Conservation (phyloP, 2,329 filamentous ascomycete species). For the Fusarium marasasianum region DNA sequence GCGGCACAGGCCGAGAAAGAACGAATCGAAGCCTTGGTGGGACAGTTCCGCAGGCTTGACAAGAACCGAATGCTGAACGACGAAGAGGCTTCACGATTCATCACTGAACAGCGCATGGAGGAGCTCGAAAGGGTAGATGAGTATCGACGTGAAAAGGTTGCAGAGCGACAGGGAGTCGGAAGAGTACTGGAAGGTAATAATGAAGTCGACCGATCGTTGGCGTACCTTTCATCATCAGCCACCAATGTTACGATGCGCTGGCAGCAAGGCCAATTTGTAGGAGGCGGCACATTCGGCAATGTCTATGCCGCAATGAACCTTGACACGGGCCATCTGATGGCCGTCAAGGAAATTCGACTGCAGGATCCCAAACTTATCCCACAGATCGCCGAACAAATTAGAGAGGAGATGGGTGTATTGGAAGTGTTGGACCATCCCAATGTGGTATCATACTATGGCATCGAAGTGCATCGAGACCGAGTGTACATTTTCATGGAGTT, state of each 20-base stretch:
- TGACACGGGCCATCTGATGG: conserved; percentile 96
- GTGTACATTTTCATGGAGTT: conserved; percentile 99
- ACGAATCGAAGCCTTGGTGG: conserved; percentile 80
- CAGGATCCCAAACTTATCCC: conserved; percentile 97
- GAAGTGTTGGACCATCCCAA: conserved; percentile 97
- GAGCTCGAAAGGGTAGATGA: conserved; percentile 82
- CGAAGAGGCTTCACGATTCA: conserved; percentile 80
- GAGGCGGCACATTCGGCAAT: conserved; percentile 95
- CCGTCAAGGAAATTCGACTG: conserved; percentile 96
- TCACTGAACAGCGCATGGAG: conserved; percentile 78
- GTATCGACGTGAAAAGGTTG: conserved; percentile 78
- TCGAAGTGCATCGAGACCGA: conserved; percentile 97
- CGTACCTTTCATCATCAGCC: conserved; percentile 90
- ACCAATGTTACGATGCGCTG: conserved; percentile 96
- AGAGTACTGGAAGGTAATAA: conserved; percentile 93
- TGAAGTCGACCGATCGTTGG: conserved; percentile 93
- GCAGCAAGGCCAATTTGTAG: conserved; percentile 99
- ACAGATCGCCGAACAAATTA: conserved; percentile 90
- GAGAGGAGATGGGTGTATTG: conserved; percentile 95
- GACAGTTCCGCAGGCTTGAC: conserved; percentile 80
- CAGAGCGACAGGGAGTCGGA: conserved; percentile 87
- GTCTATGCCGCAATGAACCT: conserved; percentile 98
- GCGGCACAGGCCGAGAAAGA: conserved; percentile 95
- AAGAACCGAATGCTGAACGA: conserved; percentile 79
- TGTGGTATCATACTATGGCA: conserved; percentile 96